These are phyloP conservation scores for Closterium sp. DNA, from an alignment of 139 green algal genomes.

Conservation along the genomic window DNA sequence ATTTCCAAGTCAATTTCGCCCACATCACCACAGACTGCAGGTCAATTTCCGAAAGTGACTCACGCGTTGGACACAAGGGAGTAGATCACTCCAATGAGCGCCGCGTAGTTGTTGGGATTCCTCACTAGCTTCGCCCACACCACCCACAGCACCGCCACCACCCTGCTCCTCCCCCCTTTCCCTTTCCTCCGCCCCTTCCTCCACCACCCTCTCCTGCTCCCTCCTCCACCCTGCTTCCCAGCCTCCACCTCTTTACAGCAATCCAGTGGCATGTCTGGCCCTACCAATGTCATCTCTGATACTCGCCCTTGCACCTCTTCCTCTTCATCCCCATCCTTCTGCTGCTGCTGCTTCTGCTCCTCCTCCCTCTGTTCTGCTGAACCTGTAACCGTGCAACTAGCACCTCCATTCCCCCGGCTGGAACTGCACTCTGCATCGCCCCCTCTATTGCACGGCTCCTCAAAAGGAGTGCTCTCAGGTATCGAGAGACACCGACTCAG, in stretches of 20 bases:
- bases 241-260: too few relatives aligned
- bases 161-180: background rate
- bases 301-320: background rate
- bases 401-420: background rate
- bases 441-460: background rate
- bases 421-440: background rate
- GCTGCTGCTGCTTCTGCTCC: background rate
- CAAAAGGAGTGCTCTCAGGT: background rate
- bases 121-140: slow-evolving; percentile 3
- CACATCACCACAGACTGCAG: too few relatives aligned
- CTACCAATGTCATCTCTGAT: background rate
- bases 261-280: too few relatives aligned
- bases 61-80: too few relatives aligned
- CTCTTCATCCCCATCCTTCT: background rate
- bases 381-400: background rate
- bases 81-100: too few relatives aligned
- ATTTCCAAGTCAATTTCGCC: too few relatives aligned
- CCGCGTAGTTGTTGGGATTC: slow-evolving; percentile 16
- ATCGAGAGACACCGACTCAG: background rate
- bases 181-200: background rate
- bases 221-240: too few relatives aligned
- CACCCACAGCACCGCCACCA: background rate
- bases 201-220: background rate
- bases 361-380: background rate
- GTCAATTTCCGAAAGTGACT: too few relatives aligned